phyloP scores from a whole-genome alignment of 768 basidiomycete genomes.

The Russula vinacea region DNA sequence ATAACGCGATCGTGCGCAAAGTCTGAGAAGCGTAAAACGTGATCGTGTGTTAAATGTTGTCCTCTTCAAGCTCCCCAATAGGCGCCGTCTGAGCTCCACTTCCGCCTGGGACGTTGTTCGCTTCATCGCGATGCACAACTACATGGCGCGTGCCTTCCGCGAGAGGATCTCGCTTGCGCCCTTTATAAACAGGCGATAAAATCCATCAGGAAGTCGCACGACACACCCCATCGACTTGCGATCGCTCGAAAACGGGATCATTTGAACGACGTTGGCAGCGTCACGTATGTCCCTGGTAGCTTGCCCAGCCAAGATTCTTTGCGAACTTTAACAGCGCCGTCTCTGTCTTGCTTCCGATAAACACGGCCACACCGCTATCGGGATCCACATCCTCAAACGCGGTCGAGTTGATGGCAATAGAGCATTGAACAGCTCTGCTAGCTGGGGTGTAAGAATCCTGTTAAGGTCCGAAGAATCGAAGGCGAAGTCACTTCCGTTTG shows the following conservation, averaged over 20 bases:
- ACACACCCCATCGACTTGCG: constrained; percentile 96
- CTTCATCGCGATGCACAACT: constrained; percentile 49
- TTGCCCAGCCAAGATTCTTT: constrained; percentile 71
- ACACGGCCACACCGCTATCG: constrained; percentile 55
- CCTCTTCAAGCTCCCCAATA: constrained; percentile 65
- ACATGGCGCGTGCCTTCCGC: constrained; percentile 68
- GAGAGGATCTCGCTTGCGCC: constrained; percentile 93
- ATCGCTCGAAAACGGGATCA: constrained; percentile 92
- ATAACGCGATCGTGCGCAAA: constrained; percentile 89
- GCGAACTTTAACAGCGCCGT: constrained; percentile 85
- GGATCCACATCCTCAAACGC: constrained; percentile 83
- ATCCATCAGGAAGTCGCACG: constrained; percentile 52
- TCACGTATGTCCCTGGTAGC: constrained; percentile 68
- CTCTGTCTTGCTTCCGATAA: constrained; percentile 95
- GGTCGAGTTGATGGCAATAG: constrained; percentile 89
- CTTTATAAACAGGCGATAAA: constrained; percentile 76
- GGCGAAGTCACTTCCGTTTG: constrained; percentile 69
- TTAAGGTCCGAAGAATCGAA: constrained; percentile 76
- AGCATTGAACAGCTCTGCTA: constrained; percentile 71
- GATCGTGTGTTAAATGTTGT: constrained; percentile 89
- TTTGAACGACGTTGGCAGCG: constrained; percentile 61
- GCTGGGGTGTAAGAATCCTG: constrained; percentile 53
- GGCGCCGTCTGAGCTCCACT: constrained; percentile 49
- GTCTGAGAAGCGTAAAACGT: constrained; percentile 98
- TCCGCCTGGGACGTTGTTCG: constrained; percentile 30